phyloP scores from a whole-genome alignment of 768 basidiomycete species.

The Antrodiella citrinella region DNA sequence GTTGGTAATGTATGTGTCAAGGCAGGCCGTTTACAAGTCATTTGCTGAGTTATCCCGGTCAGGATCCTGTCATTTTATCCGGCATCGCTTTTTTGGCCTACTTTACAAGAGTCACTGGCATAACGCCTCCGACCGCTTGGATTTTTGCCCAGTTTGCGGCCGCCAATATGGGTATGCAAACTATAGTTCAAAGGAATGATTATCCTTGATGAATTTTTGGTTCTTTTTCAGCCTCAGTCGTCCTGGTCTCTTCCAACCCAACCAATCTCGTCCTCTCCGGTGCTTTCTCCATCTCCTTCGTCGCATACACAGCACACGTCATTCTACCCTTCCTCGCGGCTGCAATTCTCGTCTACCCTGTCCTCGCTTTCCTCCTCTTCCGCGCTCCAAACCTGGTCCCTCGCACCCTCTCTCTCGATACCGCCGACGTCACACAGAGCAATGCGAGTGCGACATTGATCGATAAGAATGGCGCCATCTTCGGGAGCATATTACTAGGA shows the following conservation, averaged over 20 bases:
- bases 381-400: constrained; percentile 48
- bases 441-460: constrained; percentile 52
- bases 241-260: constrained; percentile 80
- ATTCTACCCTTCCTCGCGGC: constrained; percentile 71
- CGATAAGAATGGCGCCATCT: constrained; percentile 66
- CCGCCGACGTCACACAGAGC: constrained; percentile 6
- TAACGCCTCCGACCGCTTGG: constrained; percentile 49
- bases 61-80: constrained; percentile 85
- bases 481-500: constrained; percentile 62
- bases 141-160: constrained; percentile 70
- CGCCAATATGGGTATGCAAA: constrained; percentile 55
- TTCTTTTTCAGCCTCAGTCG: constrained; percentile 41
- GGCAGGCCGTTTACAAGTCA: not conserved
- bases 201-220: no score
- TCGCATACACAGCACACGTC: constrained; percentile 74
- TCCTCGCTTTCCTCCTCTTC: constrained; percentile 49
- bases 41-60: not conserved
- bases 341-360: constrained; percentile 53
- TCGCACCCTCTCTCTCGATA: constrained; percentile 35
- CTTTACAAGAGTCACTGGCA: constrained; percentile 61
- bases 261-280: constrained; percentile 93
- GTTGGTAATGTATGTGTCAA: constrained; percentile 57
- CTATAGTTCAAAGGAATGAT: not conserved
- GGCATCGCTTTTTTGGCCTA: constrained; percentile 89
- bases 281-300: constrained; percentile 72